A percentile compares a stretch with the other conserved stretches of the same genome.
Conservation (phyloP, 495 filamentous ascomycete species). For the Aspergillus bertholletiae region DNA sequence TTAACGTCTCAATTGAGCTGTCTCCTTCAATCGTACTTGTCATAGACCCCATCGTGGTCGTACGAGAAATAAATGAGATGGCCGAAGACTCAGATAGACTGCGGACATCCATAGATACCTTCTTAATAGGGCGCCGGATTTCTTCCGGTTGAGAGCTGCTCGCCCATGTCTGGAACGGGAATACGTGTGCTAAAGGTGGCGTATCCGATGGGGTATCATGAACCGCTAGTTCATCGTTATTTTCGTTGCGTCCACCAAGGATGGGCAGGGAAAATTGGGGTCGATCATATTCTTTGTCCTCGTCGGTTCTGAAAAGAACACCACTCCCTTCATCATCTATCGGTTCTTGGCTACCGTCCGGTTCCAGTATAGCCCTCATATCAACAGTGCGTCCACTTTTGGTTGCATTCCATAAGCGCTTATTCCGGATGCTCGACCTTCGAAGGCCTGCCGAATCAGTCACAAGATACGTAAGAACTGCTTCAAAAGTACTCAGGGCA, state of each 20-base stretch:
- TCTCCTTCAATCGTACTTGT: slow-evolving; percentile 77
- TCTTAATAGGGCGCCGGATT: slow-evolving; percentile 53
- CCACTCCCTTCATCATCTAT: slow-evolving; percentile 39
- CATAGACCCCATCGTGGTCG: slow-evolving; percentile 70
- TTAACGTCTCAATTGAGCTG: slow-evolving; percentile 74
- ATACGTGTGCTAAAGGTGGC: slow-evolving; percentile 78
- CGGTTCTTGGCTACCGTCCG: slow-evolving; percentile 48
- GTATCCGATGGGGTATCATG: slow-evolving; percentile 43
- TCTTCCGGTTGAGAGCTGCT: slow-evolving; percentile 45
- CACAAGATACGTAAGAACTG: slow-evolving; percentile 85
- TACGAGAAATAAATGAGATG: slow-evolving; percentile 70
- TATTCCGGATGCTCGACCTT: slow-evolving; percentile 80
- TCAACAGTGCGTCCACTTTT: slow-evolving; percentile 68
- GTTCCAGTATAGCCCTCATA: slow-evolving; percentile 77
- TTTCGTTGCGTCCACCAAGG: slow-evolving; percentile 17
- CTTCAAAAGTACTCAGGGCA: slow-evolving; percentile 93
- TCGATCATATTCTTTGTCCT: slow-evolving; percentile 32
- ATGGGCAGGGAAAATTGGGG: slow-evolving; percentile 21
- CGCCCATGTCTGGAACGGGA: slow-evolving; percentile 71
- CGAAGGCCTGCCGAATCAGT: slow-evolving; percentile 78
- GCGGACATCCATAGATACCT: slow-evolving; percentile 80
- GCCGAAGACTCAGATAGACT: slow-evolving; percentile 85
- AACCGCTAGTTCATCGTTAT: slow-evolving; percentile 19
- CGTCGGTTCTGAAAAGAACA: slow-evolving; percentile 40
- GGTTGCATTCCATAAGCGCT: slow-evolving; percentile 82